Conservation (phyloP, 1,284 basidiomycete species). For the Cryptococcus jaspeensis region DNA sequence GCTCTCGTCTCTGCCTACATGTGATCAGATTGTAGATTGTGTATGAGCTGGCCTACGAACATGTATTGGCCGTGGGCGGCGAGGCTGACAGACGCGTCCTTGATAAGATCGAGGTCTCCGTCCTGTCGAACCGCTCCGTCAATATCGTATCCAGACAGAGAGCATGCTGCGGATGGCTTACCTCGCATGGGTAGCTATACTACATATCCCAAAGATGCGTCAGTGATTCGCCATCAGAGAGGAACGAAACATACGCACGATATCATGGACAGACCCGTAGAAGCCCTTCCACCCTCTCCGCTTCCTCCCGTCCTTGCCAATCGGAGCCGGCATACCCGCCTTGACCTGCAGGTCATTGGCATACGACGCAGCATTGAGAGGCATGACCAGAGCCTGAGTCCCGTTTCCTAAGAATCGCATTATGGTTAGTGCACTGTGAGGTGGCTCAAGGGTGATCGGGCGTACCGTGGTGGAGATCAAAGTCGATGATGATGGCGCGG, state of each 20-base stretch:
- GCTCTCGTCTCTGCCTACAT: not conserved
- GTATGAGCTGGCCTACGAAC: constrained; percentile 21
- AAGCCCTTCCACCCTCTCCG: constrained; percentile 66
- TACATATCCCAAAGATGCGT: constrained; percentile 9
- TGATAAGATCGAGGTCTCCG: constrained; percentile 71
- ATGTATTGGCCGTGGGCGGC: constrained; percentile 86
- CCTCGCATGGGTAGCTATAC: constrained; percentile 86
- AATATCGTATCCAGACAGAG: not conserved
- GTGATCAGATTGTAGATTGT: not conserved
- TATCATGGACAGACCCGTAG: constrained; percentile 87
- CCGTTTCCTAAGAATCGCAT: constrained; percentile 68
- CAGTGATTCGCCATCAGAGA: constrained; percentile 9
- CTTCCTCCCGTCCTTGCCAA: constrained; percentile 47
- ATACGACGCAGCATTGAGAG: constrained; percentile 84
- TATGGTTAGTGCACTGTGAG: not conserved
- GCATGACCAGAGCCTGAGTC: constrained; percentile 86
- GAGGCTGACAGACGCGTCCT: constrained; percentile 79
- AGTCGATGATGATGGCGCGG: constrained; percentile 83
- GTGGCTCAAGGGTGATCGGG: not conserved
- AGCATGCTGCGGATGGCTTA: constrained; percentile 41
- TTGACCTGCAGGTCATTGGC: constrained; percentile 61
- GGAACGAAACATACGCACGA: constrained; percentile 53
- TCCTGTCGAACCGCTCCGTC: constrained; percentile 57
- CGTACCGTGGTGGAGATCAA: constrained; percentile 78
- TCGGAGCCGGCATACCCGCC: constrained; percentile 47